Conservation (phyloP, 2,329 filamentous ascomycete species). For the Aspergillus sojae region DNA sequence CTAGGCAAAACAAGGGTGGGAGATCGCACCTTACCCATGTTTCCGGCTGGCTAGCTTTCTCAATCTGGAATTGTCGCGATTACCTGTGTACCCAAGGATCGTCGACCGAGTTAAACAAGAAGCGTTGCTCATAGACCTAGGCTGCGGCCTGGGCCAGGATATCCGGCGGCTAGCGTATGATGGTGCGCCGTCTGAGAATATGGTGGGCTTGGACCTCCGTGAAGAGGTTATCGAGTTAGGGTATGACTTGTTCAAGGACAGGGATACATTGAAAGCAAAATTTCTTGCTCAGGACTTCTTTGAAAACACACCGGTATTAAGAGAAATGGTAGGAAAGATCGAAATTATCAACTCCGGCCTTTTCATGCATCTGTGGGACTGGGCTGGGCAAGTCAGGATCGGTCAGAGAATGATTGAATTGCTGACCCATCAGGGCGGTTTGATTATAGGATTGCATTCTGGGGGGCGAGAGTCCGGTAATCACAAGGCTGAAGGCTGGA, state of each 20-base stretch:
- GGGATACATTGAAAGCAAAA: background rate
- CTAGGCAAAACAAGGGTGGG: background rate
- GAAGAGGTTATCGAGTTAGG: background rate
- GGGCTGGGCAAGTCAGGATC: slow-evolving; percentile 4
- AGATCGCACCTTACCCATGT: background rate
- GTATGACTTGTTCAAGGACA: background rate
- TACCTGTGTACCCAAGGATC: background rate
- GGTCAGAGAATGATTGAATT: slow-evolving; percentile 10
- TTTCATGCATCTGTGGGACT: slow-evolving; percentile 16
- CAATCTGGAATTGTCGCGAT: background rate
- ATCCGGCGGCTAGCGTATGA: background rate
- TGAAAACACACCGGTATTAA: background rate
- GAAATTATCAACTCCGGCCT: slow-evolving; percentile 13
- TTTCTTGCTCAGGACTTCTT: slow-evolving; percentile 15
- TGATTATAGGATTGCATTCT: too few relatives aligned
- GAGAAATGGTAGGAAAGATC: background rate
- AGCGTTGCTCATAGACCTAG: background rate
- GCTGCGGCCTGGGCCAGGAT: background rate
- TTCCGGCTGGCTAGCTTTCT: background rate
- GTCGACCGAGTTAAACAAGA: background rate
- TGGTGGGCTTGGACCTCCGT: background rate
- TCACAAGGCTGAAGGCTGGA: too few relatives aligned
- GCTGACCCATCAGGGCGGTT: background rate
- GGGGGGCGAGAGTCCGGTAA: too few relatives aligned
- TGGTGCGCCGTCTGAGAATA: background rate